These are phyloP conservation scores for Atkinsonella texensis DNA, from an alignment of 2,329 filamentous ascomycete genomes.

Conservation along the genomic window DNA sequence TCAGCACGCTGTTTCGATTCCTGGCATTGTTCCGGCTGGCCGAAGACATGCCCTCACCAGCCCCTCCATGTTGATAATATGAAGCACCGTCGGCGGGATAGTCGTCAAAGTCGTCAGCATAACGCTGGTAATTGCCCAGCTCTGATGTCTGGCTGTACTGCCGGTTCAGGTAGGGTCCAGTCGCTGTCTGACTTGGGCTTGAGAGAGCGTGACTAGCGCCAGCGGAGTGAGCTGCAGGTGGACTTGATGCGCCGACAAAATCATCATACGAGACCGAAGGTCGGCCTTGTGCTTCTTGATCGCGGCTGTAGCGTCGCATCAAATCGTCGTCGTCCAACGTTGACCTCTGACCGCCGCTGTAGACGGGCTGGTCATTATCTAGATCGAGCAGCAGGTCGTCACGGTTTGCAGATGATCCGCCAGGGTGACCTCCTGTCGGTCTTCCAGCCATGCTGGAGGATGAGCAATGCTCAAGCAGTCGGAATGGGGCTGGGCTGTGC, in stretches of 20 bases:
- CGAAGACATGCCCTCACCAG: constrained; percentile 41
- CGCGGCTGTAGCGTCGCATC: constrained; percentile 60
- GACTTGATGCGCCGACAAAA: constrained; percentile 60
- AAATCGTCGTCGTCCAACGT: constrained; percentile 74
- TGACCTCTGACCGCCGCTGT: constrained; percentile 65
- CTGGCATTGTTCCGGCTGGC: constrained; percentile 40
- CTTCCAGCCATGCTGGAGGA: constrained; percentile 49
- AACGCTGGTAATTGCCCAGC: constrained; percentile 78
- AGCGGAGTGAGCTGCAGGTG: constrained; percentile 28
- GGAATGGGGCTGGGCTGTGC: constrained; percentile 14
- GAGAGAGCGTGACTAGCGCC: constrained; percentile 14
- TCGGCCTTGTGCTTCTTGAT: constrained; percentile 51
- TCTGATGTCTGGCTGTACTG: constrained; percentile 67
- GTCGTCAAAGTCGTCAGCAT: constrained; percentile 80
- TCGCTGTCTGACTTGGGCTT: constrained; percentile 11
- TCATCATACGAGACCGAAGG: constrained; percentile 91
- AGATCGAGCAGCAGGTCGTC: constrained; percentile 63
- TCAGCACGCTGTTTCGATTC: constrained; percentile 80
- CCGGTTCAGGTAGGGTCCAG: constrained; percentile 33
- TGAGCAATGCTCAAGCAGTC: constrained; percentile 22
- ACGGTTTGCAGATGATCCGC: constrained; percentile 34
- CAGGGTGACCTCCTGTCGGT: constrained; percentile 35
- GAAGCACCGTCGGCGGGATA: constrained; percentile 66
- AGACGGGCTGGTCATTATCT: constrained; percentile 57
- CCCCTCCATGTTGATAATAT: constrained; percentile 67